These are phyloP conservation scores for Ganoderma meredithae DNA, from an alignment of 1,284 basidiomycete species.

Conservation along the genomic window DNA sequence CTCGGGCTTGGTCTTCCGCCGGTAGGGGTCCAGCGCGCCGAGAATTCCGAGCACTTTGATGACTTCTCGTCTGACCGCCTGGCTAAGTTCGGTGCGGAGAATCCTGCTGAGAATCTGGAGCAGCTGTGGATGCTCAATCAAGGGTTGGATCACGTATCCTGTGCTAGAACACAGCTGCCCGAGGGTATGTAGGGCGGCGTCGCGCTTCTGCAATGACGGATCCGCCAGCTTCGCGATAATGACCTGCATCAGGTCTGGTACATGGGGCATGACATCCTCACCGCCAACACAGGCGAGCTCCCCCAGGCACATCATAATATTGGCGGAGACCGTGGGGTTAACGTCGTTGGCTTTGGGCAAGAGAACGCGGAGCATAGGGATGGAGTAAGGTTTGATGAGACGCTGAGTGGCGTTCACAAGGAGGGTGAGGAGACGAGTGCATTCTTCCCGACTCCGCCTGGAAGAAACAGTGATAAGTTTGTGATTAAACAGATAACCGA, in stretches of 20 bases:
- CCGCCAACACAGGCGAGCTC: conserved; percentile 95
- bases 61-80: conserved; percentile 87
- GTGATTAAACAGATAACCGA: no score
- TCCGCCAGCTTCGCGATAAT: conserved; percentile 91
- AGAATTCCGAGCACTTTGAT: conserved; percentile 95
- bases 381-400: conserved; percentile 95
- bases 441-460: conserved; percentile 90
- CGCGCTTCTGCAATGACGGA: conserved; percentile 86
- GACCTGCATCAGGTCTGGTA: conserved; percentile 89
- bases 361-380: conserved; percentile 95
- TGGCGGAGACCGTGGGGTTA: conserved; percentile 90
- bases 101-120: conserved; percentile 90
- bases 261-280: conserved; percentile 87
- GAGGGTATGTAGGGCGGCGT: conserved; percentile 93
- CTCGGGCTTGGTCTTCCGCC: conserved; percentile 85
- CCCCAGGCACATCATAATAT: conserved; percentile 94
- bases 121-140: conserved; percentile 91
- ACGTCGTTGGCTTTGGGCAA: conserved; percentile 88
- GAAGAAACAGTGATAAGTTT: conserved; percentile 10
- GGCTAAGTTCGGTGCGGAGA: conserved; percentile 83
- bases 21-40: conserved; percentile 97
- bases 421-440: conserved; percentile 86
- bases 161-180: conserved; percentile 97
- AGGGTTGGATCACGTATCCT: conserved; percentile 92
- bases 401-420: conserved; percentile 92